phyloP scores from a whole-genome alignment of 345 rosid genomes.

The Diplotaxis tenuifolia region DNA sequence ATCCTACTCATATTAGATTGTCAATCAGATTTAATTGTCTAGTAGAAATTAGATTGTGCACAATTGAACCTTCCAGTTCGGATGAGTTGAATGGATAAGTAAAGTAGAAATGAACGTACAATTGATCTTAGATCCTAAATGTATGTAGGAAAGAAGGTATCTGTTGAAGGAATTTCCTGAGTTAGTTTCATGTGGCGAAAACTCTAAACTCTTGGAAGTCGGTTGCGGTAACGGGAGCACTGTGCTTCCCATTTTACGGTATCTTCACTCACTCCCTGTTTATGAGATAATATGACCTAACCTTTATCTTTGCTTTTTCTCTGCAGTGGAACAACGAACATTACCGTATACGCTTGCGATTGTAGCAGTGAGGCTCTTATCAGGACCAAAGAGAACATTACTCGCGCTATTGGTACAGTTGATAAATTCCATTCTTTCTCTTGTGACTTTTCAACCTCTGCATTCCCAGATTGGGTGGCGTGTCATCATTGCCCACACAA shows the following conservation, averaged over 20 bases:
- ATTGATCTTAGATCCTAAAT: neutral
- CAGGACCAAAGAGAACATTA: slow-evolving; percentile 55
- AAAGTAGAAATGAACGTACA: no score
- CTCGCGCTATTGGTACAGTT: slow-evolving; percentile 15
- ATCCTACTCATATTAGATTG: no score
- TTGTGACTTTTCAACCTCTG: slow-evolving; percentile 62
- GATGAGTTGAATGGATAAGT: no score
- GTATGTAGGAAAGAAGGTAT: slow-evolving; percentile 79
- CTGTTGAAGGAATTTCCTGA: slow-evolving; percentile 87
- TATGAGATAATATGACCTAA: no score
- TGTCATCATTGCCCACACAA: slow-evolving; percentile 46
- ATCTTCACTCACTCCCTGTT: no score
- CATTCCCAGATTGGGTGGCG: slow-evolving; percentile 64
- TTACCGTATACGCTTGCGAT: slow-evolving; percentile 72
- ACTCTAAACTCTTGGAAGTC: slow-evolving; percentile 69
- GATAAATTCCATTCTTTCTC: slow-evolving; percentile 53
- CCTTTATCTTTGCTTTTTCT: slow-evolving; percentile 1
- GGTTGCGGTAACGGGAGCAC: slow-evolving; percentile 96
- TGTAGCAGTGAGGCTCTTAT: slow-evolving; percentile 78
- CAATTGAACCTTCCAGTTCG: no score
- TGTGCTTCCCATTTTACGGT: slow-evolving; percentile 69
- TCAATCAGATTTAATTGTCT: no score
- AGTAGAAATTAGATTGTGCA: no score
- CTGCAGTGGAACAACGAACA: slow-evolving; percentile 58
- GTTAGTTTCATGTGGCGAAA: slow-evolving; percentile 49